phyloP scores from a whole-genome alignment of 192 early-diverging fungal species.

The Pecoramyces ruminantium region DNA sequence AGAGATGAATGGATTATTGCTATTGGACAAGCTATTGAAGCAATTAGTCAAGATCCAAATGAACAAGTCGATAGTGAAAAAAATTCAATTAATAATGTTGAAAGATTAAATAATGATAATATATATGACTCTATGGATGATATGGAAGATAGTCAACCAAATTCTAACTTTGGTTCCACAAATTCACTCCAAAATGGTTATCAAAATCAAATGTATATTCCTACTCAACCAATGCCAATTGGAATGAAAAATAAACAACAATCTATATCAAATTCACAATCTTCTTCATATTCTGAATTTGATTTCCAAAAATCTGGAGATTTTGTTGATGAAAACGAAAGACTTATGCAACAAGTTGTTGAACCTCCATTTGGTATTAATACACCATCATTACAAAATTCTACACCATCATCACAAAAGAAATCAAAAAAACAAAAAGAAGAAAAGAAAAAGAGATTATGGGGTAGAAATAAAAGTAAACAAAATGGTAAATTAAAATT shows the following conservation, averaged over 20 bases:
- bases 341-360: slow-evolving; percentile 21
- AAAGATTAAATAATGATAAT: not conserved
- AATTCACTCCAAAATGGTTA: not conserved
- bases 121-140: not conserved
- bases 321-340: slow-evolving; percentile 21
- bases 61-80: not conserved
- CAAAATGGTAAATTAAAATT: not conserved
- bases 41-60: not conserved
- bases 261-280: not conserved
- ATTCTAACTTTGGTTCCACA: not conserved
- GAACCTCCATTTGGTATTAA: not conserved
- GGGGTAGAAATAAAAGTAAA: not conserved
- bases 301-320: not conserved
- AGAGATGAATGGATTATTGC: slow-evolving; percentile 76
- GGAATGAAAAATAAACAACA: not conserved
- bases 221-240: too few relatives aligned
- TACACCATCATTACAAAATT: not conserved
- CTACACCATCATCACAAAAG: not conserved
- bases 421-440: not conserved
- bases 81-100: not conserved
- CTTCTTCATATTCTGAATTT: not conserved
- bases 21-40: not conserved
- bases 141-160: not conserved
- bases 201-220: not conserved
- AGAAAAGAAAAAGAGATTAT: not conserved